A percentile compares a stretch with the other conserved stretches of the same genome.
phyloP scores from a whole-genome alignment of 495 filamentous ascomycete species.

The Trichoderma erinaceum region DNA sequence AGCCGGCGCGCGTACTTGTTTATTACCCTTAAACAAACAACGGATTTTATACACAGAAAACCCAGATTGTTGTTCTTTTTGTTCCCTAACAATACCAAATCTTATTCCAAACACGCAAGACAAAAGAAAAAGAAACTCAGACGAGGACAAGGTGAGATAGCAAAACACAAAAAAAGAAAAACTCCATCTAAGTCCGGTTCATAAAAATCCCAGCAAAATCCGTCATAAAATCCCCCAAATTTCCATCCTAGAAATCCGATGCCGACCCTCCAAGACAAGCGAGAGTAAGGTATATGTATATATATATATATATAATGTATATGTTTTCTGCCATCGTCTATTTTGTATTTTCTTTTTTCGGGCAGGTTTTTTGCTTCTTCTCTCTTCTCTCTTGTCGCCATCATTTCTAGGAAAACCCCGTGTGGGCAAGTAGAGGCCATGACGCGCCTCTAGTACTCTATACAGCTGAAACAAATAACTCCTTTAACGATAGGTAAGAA shows the following conservation, averaged over 20 bases:
- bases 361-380: background rate
- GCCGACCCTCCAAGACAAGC: background rate
- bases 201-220: background rate
- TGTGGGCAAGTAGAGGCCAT: background rate
- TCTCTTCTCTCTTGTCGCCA: background rate
- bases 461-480: background rate
- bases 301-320: background rate
- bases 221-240: slow-evolving; percentile 10
- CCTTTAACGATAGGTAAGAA: slow-evolving; percentile 12
- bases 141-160: background rate
- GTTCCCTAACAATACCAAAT: background rate
- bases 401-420: background rate
- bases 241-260: background rate
- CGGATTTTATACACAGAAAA: background rate
- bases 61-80: background rate
- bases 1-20: background rate
- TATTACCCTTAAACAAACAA: background rate
- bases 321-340: background rate
- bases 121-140: background rate
- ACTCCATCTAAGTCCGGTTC: slow-evolving; percentile 6
- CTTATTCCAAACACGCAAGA: background rate
- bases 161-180: background rate
- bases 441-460: background rate
- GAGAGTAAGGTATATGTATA: background rate
- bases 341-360: background rate